Percentiles rank a stretch among this genome's conserved stretches.
phyloP scores from a whole-genome alignment of 225 moss, liverwort and hornwort species.

The Polytrichum commune region DNA sequence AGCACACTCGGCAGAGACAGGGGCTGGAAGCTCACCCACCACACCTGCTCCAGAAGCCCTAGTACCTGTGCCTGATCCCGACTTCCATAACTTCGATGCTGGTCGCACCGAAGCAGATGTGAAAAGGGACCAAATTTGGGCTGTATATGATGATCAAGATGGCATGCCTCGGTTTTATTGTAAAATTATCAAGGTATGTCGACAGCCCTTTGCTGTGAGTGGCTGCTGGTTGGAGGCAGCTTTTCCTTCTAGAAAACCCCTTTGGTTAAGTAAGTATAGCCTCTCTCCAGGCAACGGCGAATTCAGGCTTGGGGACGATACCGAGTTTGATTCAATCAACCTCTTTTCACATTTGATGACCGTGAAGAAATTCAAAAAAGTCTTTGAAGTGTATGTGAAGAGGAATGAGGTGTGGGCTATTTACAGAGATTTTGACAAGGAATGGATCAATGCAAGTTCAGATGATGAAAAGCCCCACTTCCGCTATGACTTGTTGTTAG shows the following conservation, averaged over 20 bases:
- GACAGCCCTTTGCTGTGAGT: constrained; percentile 33
- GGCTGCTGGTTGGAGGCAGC: constrained; percentile 45
- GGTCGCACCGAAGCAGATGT: constrained; percentile 40
- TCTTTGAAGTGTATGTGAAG: constrained; percentile 33
- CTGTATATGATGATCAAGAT: constrained; percentile 60
- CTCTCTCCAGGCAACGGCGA: constrained; percentile 45
- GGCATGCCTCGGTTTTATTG: constrained; percentile 70
- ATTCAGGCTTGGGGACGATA: constrained; percentile 30
- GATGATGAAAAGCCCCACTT: constrained; percentile 16
- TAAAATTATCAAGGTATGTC: constrained; percentile 17
- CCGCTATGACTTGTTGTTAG: constrained; percentile 49
- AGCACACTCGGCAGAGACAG: too few relatives aligned
- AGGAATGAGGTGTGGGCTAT: constrained; percentile 53
- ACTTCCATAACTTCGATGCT: constrained; percentile 48
- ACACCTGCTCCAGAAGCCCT: neutral
- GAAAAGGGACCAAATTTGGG: constrained; percentile 51
- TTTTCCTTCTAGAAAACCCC: constrained; percentile 5
- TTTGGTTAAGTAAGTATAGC: constrained; percentile 19
- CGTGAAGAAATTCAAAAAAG: constrained; percentile 19
- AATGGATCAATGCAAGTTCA: constrained; percentile 2
- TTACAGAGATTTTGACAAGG: constrained; percentile 36
- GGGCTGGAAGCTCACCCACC: constrained; percentile 1
- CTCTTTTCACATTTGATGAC: constrained; percentile 47
- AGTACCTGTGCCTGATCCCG: constrained; percentile 50
- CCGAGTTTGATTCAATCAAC: constrained; percentile 32